These are phyloP conservation scores for Phyllosticta paracitricarpa DNA, from an alignment of 2,329 filamentous ascomycete genomes.

Conservation along the genomic window DNA sequence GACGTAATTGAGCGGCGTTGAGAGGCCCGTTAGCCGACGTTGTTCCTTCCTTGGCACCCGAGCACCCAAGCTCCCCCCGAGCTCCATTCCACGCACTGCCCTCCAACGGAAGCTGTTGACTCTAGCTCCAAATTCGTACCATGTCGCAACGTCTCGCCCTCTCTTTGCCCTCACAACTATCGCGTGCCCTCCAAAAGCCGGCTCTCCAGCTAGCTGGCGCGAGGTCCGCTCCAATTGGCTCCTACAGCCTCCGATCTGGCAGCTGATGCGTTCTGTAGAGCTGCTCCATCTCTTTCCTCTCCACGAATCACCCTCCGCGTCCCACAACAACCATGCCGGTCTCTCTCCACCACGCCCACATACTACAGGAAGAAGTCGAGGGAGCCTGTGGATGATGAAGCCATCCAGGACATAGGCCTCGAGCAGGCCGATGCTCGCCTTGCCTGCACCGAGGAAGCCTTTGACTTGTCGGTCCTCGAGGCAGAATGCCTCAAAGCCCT, in stretches of 20 bases:
- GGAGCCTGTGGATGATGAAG: background rate
- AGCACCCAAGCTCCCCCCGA: background rate
- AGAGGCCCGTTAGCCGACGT: background rate
- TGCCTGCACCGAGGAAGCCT: slow-evolving; percentile 41
- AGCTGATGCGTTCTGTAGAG: background rate
- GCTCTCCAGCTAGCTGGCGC: slow-evolving; percentile 1
- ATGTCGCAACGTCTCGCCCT: background rate
- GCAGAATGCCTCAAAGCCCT: slow-evolving; percentile 45
- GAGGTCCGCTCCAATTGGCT: background rate
- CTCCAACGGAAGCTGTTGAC: too few relatives aligned
- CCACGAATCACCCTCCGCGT: background rate
- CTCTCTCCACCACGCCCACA: slow-evolving; percentile 34
- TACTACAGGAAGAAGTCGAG: slow-evolving; percentile 40
- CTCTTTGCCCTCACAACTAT: background rate
- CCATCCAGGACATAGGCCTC: background rate
- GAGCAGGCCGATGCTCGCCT: slow-evolving; percentile 19
- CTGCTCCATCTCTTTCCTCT: background rate
- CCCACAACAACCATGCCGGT: background rate
- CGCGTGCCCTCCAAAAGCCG: background rate
- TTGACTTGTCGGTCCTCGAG: slow-evolving; percentile 50
- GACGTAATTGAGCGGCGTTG: background rate
- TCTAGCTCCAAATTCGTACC: background rate
- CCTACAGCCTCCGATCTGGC: background rate
- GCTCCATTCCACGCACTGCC: background rate
- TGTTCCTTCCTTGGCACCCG: background rate